Evolutionary conservation across 345 rosid genomes (phyloP).

Genomic region (Turritis glabra): DNA sequence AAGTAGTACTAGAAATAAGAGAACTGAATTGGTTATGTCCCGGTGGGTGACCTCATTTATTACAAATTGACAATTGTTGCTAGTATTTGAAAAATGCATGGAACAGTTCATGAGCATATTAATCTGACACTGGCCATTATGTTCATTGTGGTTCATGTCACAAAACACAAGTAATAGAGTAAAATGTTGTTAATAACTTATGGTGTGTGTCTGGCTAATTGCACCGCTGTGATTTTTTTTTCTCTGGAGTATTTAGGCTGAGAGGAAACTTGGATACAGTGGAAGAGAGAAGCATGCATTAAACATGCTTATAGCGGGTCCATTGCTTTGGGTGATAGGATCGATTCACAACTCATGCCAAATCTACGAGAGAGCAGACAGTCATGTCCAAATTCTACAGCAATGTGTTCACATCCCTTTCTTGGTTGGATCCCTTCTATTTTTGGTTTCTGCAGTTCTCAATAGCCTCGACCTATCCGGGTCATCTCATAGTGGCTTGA

Average conservation of each 20-base stretch:
- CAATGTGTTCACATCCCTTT: conserved; percentile 72
- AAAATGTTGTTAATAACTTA: neutral
- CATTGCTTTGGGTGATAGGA: conserved; percentile 72
- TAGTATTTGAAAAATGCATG: neutral
- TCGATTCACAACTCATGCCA: conserved; percentile 90
- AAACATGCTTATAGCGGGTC: conserved; percentile 72
- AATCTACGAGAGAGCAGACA: conserved; percentile 83
- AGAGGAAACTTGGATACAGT: conserved; percentile 47
- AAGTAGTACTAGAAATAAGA: neutral
- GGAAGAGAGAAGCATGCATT: conserved; percentile 59
- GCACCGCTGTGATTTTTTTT: neutral
- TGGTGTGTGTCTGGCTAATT: neutral
- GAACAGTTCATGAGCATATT: neutral
- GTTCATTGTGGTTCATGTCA: conserved; percentile 1
- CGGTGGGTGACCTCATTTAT: neutral
- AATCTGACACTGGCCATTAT: neutral
- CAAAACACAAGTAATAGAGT: neutral
- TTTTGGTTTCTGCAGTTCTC: conserved; percentile 62
- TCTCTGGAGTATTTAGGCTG: conserved; percentile 43
- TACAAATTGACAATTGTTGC: neutral
- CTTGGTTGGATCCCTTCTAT: conserved; percentile 61
- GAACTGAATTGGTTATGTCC: neutral
- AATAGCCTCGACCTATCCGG: conserved; percentile 54
- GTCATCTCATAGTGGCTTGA: conserved; percentile 44
- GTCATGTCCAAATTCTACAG: conserved; percentile 77